phyloP scores from a whole-genome alignment of 495 filamentous ascomycete species.

The Hyaloscypha bicolor region DNA sequence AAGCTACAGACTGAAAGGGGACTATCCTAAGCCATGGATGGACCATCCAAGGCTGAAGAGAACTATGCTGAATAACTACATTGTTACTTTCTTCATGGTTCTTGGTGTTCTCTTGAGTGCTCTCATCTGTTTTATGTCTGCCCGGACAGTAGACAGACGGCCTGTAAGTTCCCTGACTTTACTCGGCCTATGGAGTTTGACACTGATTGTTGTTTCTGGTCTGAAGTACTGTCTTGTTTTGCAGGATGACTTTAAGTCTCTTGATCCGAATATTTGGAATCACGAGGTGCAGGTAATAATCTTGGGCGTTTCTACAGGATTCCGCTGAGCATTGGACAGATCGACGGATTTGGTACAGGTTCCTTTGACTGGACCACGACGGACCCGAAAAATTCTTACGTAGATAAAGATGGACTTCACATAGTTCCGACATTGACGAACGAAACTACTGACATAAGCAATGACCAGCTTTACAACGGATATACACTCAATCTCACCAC shows the following conservation, averaged over 20 bases:
- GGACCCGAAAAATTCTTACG: slow-evolving; percentile 44
- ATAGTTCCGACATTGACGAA: slow-evolving; percentile 50
- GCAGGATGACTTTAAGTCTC: slow-evolving; percentile 43
- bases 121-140: no score
- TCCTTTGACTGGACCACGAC: slow-evolving; percentile 49
- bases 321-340: not conserved
- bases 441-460: slow-evolving; percentile 37
- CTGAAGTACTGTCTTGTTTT: slow-evolving; percentile 43
- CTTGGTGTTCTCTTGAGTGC: no score
- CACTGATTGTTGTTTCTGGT: no score
- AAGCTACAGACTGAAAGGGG: no score
- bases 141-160: no score
- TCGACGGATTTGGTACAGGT: slow-evolving; percentile 42
- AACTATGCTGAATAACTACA: no score
- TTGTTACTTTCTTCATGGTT: no score
- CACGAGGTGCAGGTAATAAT: slow-evolving; percentile 43
- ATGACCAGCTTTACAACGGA: slow-evolving; percentile 33
- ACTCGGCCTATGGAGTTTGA: no score
- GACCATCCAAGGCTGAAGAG: no score
- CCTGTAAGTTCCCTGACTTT: no score
- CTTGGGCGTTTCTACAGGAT: slow-evolving; percentile 33
- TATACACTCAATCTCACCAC: slow-evolving; percentile 43
- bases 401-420: slow-evolving; percentile 43
- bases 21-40: no score
- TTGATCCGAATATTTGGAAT: slow-evolving; percentile 39